Conservation (phyloP, 1,284 basidiomycete species). For the Volvariella surrecta region DNA sequence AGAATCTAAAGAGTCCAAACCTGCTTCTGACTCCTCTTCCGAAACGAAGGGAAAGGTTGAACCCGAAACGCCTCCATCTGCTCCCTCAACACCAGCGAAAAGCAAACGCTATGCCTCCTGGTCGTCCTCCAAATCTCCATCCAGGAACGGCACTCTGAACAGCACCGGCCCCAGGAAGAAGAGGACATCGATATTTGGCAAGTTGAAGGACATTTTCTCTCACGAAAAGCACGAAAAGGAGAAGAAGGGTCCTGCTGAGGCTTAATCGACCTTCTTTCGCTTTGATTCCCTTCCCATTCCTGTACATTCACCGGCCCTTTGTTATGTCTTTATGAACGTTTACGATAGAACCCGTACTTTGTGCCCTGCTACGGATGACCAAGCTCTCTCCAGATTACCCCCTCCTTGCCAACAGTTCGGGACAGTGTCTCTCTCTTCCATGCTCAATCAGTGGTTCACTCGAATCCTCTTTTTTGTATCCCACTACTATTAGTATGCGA, state of each 20-base stretch:
- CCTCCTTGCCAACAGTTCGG: no score
- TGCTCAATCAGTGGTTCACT: no score
- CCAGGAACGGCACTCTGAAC: conserved; percentile 4
- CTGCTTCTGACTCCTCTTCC: conserved; percentile 4
- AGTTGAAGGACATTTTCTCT: conserved; percentile 34
- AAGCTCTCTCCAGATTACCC: no score
- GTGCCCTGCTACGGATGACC: no score
- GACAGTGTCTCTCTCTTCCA: no score
- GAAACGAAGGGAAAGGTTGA: conserved; percentile 4
- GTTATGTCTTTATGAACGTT: no score
- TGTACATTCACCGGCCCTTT: no score
- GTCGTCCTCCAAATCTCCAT: conserved; percentile 14
- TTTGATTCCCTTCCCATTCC: conserved; percentile 7
- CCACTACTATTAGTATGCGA: no score
- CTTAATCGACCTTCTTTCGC: conserved; percentile 7
- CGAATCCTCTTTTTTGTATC: no score
- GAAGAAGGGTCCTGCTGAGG: conserved; percentile 17
- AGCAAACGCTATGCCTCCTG: conserved; percentile 7
- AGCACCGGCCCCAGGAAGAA: conserved; percentile 26
- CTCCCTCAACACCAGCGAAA: conserved; percentile 18
- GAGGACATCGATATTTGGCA: conserved; percentile 33
- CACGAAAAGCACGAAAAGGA: conserved; percentile 28
- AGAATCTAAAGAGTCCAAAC: conserved; percentile 2
- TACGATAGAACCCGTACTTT: no score
- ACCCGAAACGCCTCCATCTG: neutral